Evolutionary conservation across 2,329 filamentous ascomycete genomes (phyloP).

Genomic region (Diaporthe ampelina): DNA sequence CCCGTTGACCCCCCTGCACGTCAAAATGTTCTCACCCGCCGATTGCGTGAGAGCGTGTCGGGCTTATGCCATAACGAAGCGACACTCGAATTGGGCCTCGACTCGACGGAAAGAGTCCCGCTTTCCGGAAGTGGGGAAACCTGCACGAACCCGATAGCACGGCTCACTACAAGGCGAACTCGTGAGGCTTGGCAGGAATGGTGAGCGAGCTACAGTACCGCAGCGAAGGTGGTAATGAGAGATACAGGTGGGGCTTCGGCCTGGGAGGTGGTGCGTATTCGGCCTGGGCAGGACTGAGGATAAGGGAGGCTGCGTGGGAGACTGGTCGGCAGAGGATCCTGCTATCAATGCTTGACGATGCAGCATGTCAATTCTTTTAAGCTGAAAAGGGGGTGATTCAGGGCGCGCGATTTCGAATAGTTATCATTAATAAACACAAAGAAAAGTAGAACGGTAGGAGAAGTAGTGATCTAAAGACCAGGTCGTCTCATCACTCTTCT

Average conservation of each 20-base stretch:
- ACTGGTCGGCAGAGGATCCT: too few relatives aligned
- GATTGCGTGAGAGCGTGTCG: slow-evolving; percentile 29
- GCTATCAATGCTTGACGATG: too few relatives aligned
- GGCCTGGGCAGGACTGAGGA: background rate
- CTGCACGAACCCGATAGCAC: background rate
- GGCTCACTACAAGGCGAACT: background rate
- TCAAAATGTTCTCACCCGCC: slow-evolving; percentile 8
- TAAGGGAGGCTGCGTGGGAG: too few relatives aligned
- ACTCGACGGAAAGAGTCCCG: background rate
- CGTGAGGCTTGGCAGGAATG: slow-evolving; percentile 24
- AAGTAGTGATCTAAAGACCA: too few relatives aligned
- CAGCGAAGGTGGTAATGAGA: background rate
- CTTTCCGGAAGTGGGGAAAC: slow-evolving; percentile 3
- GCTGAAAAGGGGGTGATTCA: too few relatives aligned
- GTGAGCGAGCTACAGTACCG: slow-evolving; percentile 6
- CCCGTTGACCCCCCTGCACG: background rate
- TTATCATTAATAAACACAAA: too few relatives aligned
- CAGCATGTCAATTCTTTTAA: too few relatives aligned
- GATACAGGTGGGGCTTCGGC: background rate
- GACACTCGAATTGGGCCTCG: background rate
- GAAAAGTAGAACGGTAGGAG: too few relatives aligned
- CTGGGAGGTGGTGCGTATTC: background rate
- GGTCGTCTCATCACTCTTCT: too few relatives aligned
- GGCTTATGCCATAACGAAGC: slow-evolving; percentile 12
- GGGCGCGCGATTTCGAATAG: too few relatives aligned